A percentile compares a stretch with the other conserved stretches of the same genome.
Evolutionary conservation across 257 asterid species (phyloP).

Genomic region (Petunia secreta): DNA sequence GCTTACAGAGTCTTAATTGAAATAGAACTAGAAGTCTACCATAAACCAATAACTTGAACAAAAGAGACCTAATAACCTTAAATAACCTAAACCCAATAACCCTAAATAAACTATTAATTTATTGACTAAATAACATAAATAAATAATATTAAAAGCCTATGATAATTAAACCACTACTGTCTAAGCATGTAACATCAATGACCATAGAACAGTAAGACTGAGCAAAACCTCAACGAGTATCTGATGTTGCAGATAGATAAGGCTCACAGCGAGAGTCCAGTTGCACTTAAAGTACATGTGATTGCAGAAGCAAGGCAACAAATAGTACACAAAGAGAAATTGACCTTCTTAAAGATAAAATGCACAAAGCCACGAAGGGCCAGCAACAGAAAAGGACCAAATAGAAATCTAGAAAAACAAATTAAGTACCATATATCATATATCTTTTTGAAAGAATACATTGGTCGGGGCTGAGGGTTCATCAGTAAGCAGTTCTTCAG

Average conservation of each 20-base stretch:
- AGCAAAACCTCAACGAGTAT: neutral
- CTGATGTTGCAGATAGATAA: neutral
- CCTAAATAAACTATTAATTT: too few species aligned
- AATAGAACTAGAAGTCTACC: too few species aligned
- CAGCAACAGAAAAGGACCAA: neutral
- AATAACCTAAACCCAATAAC: too few species aligned
- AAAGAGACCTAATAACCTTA: too few species aligned
- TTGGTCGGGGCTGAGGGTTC: neutral
- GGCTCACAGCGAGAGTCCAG: neutral
- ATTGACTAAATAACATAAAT: too few species aligned
- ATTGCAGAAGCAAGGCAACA: neutral
- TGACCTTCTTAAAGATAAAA: neutral
- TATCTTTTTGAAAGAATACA: neutral
- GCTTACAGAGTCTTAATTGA: too few species aligned
- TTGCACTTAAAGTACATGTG: neutral
- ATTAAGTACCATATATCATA: neutral
- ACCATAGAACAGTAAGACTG: neutral
- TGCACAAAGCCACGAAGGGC: neutral
- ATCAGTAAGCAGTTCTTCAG: neutral
- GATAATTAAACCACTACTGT: too few species aligned
- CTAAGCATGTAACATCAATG: neutral
- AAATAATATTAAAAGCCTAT: too few species aligned
- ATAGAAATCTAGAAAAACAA: neutral
- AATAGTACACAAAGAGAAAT: neutral
- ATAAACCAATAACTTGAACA: too few species aligned